Evolutionary conservation across 2,329 filamentous ascomycete species (phyloP).

Genomic region (Aspergillus spinulosporus): DNA sequence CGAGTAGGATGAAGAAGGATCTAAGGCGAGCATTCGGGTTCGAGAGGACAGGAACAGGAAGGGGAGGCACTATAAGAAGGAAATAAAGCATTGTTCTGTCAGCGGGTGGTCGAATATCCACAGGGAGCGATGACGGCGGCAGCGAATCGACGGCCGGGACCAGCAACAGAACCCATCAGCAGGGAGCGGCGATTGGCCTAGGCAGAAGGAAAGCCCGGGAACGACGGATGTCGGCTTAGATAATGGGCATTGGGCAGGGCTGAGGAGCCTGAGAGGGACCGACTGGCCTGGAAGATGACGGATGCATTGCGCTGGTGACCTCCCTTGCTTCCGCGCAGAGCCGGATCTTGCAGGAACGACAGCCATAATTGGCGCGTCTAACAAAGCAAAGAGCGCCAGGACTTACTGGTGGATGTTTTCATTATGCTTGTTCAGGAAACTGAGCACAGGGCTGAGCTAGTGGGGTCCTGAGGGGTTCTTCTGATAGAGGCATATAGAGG

Average conservation of each 20-base stretch:
- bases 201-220: conserved; percentile 27
- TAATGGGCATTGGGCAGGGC: conserved; percentile 19
- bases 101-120: conserved; percentile 25
- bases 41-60: conserved; percentile 9
- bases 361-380: conserved; percentile 5
- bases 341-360: conserved; percentile 16
- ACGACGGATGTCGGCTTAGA: conserved; percentile 25
- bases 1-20: conserved; percentile 15
- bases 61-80: conserved; percentile 27
- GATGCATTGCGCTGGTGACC: conserved; percentile 23
- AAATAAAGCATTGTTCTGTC: conserved; percentile 20
- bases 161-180: conserved; percentile 13
- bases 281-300: conserved; percentile 20
- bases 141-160: conserved; percentile 12
- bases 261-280: conserved; percentile 8
- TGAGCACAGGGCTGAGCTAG: conserved; percentile 13
- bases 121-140: conserved; percentile 10
- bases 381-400: conserved; percentile 5
- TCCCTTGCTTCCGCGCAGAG: conserved; percentile 26
- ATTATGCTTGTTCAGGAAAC: conserved; percentile 8
- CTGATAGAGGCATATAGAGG: background rate
- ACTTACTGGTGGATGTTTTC: conserved; percentile 14
- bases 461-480: background rate
- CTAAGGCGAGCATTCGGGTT: conserved; percentile 19
- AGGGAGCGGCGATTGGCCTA: conserved; percentile 20